Base-by-base conservation (phyloP, 1,139 yeast genomes). In the Lodderomyces orthopsilosis region DNA sequence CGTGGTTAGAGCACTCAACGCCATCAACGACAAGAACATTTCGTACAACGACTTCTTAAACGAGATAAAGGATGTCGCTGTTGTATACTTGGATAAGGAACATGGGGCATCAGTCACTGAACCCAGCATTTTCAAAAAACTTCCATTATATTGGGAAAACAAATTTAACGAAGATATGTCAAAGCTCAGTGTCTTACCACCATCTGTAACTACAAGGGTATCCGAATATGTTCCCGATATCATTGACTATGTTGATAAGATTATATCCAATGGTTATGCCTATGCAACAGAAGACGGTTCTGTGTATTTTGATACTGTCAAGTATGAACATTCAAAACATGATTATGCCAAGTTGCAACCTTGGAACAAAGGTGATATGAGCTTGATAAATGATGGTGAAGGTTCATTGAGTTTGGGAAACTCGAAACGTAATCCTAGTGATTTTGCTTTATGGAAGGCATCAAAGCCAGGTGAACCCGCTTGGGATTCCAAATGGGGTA, bases 381-480 rank as follows among this genome's bases (percentile, higher is more conserved):
- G 84, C 40, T 77, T 93, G 48, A 85, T 93, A 47, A 85, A 84
- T 45, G 99, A 93, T 56, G 99, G 97, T 44, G 99, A 94, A 66
- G 99, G 99, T 19, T 84, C 95, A 10, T 74, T 91, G 44, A 70
- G 84, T 18, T 61, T 73, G n/a, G 66, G 77, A 1, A 65, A 70
- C 33, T 68, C 78, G 27, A 91, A 91, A 66, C 78, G 75, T 54
- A 84, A 81, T 46, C 65, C 85, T 4, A 86, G 89, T 24, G 99
- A 93, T 65, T 93, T 93, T 66, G 98, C 98, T 0, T 74, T 93
- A 35, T 93, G 99, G 99, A 93, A 93, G 63, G 83, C 93, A 1
- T 86, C 96, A 13, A 93, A 93, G 61, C 93, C 95, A 1, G 99
- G 99, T 55, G 99, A 93, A 68, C 99, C 99, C 15, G 78, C 82